Percentiles rank a stretch among this genome's conserved stretches.
These are phyloP conservation scores for Nigrospora osmanthi DNA, from an alignment of 2,329 filamentous ascomycete genomes.

Conservation along the genomic window DNA sequence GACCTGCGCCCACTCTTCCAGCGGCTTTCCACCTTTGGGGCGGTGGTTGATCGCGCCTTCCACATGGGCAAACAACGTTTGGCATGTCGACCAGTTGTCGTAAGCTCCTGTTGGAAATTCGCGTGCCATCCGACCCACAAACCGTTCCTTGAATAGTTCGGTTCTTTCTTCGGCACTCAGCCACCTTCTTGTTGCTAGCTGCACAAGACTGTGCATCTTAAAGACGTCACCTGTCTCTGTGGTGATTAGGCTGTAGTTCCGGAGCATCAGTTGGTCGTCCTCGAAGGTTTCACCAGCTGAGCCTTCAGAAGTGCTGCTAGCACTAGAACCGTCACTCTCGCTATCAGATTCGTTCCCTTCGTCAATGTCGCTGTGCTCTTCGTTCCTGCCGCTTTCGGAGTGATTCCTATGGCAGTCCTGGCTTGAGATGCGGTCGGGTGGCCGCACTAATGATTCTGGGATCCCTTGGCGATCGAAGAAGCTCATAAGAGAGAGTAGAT, in stretches of 20 bases:
- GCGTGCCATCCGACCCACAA: no score
- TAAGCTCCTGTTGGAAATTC: no score
- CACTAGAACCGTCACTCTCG: background rate
- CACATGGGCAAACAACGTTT: background rate
- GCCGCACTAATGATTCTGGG: slow-evolving; percentile 19
- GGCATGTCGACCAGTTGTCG: no score
- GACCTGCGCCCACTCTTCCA: slow-evolving; percentile 2
- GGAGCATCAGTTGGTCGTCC: slow-evolving; percentile 24
- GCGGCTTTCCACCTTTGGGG: slow-evolving; percentile 1
- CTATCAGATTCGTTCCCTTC: slow-evolving; percentile 3
- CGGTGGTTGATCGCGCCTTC: no score
- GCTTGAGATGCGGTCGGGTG: background rate
- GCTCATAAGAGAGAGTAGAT: slow-evolving; percentile 37
- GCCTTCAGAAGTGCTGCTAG: background rate
- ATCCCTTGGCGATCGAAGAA: slow-evolving; percentile 35
- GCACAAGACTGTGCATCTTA: slow-evolving; percentile 34
- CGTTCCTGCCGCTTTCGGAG: background rate
- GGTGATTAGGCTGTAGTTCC: slow-evolving; percentile 27
- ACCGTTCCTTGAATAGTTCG: slow-evolving; percentile 1
- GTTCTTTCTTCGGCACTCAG: slow-evolving; percentile 12
- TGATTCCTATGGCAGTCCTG: background rate
- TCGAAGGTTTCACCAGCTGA: slow-evolving; percentile 12
- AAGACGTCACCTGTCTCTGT: slow-evolving; percentile 14
- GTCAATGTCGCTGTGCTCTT: slow-evolving; percentile 2
- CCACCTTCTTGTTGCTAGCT: slow-evolving; percentile 27